Percentiles rank a stretch among this genome's conserved stretches.
Evolutionary conservation across 1,284 basidiomycete species (phyloP).

Genomic region (Xerocomus minutiporus): DNA sequence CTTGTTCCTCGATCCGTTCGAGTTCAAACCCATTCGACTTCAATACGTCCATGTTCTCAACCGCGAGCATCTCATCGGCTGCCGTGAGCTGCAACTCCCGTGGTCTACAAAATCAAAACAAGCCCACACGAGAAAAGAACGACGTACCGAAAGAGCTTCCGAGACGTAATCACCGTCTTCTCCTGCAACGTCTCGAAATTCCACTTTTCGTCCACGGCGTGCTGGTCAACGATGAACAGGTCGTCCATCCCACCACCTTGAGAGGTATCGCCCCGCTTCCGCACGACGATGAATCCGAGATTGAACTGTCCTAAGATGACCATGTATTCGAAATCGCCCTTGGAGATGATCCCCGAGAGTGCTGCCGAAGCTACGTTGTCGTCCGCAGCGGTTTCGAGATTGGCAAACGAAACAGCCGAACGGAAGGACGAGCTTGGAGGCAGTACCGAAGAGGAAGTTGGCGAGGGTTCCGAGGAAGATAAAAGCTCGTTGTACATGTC

Average conservation of each 20-base stretch:
- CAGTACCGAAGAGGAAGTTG: too few species aligned
- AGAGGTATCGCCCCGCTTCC: slow-evolving; percentile 38
- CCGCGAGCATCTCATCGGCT: slow-evolving; percentile 83
- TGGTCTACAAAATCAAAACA: slow-evolving; percentile 49
- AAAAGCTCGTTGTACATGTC: too few species aligned
- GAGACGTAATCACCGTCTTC: slow-evolving; percentile 86
- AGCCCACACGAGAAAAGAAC: neutral
- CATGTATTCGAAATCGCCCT: slow-evolving; percentile 86
- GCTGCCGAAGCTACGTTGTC: slow-evolving; percentile 55
- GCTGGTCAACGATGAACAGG: slow-evolving; percentile 91
- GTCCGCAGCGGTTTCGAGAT: too few species aligned
- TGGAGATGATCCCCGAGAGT: slow-evolving; percentile 83
- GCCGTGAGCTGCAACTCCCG: slow-evolving; percentile 80
- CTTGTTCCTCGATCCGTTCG: slow-evolving; percentile 47
- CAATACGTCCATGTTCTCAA: slow-evolving; percentile 82
- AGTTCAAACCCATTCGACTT: slow-evolving; percentile 87
- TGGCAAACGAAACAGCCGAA: too few species aligned
- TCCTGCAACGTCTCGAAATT: too few species aligned
- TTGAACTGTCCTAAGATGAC: slow-evolving; percentile 93
- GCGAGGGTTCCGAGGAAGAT: too few species aligned
- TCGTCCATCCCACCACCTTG: slow-evolving; percentile 56
- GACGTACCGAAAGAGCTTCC: slow-evolving; percentile 73
- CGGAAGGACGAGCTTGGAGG: too few species aligned
- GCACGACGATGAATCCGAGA: slow-evolving; percentile 88
- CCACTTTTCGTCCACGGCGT: slow-evolving; percentile 93